A percentile compares a stretch with the other conserved stretches of the same genome.
phyloP scores from a whole-genome alignment of 352 stramenopile genomes.

The Blastocystis sp. region DNA sequence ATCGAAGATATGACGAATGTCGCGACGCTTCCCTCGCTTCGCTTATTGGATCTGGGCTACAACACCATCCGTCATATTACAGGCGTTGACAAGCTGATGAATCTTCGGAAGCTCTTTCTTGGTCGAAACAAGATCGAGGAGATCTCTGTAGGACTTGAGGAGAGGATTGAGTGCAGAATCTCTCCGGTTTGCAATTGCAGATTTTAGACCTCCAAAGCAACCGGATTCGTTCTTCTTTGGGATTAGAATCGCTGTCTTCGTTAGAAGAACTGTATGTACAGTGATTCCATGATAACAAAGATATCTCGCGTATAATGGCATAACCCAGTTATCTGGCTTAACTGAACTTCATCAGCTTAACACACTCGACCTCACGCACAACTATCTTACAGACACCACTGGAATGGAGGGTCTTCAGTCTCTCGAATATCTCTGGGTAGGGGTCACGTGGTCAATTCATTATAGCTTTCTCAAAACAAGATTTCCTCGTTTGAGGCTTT shows the following conservation, averaged over 20 bases:
- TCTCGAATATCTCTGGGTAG: conserved; percentile 56
- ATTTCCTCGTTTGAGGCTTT: background rate
- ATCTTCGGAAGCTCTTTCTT: conserved; percentile 17
- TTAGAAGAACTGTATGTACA: conserved; percentile 15
- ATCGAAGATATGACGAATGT: conserved; percentile 55
- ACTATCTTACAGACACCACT: background rate
- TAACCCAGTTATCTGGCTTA: background rate
- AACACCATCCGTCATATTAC: conserved; percentile 52
- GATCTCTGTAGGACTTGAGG: background rate
- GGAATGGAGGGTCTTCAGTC: conserved; percentile 6
- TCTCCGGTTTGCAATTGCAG: background rate
- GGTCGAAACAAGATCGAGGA: conserved; percentile 58
- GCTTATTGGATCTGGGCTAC: conserved; percentile 52
- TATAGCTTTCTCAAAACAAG: conserved; percentile 37
- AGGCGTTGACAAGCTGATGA: background rate
- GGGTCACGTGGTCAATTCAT: background rate
- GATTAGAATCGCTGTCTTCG: background rate
- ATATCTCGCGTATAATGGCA: conserved; percentile 58
- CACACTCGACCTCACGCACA: conserved; percentile 49
- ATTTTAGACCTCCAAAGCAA: conserved; percentile 56
- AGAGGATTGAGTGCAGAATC: background rate
- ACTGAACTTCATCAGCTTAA: conserved; percentile 1
- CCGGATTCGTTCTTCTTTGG: conserved; percentile 8
- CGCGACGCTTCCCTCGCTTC: background rate
- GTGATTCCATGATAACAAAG: background rate